Evolutionary conservation across 371 early-diverging fungal genomes (phyloP), one percentile per base, ranked within the genome.

Genomic region (Fennellomyces sp.): DNA sequence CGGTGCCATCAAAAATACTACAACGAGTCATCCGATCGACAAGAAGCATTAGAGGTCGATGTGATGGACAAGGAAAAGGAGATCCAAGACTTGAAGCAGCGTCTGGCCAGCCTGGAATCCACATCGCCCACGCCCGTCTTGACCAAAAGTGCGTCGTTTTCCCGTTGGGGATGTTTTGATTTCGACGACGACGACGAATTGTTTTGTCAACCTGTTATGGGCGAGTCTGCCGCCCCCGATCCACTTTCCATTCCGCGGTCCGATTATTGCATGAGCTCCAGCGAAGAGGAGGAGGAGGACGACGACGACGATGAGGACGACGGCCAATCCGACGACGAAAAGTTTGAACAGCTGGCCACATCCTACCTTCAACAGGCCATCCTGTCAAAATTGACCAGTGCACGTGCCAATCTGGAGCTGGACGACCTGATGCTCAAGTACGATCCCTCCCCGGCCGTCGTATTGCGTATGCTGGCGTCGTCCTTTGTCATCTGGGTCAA

Each of bases 381-480:
- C 17, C 36, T 75, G 13, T 77, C 83, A 10, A 78, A 76, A 60
- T 63, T 86, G 52, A 84, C 83, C 2, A 75, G 82, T 27, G 83
- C 84, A 11, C 73, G 82, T 33, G 80, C 76, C 5, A 75, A 83
- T 49, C 56, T 86, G 12, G 83, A 83, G 50, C 65, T 86, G 23
- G 86, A 86, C 31, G 86, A 86, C 28, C 61, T 84, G 33, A 69
- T 82, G 62, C 50, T 82, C 19, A 86, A 86, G 62, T 80, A 84
- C 53, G 86, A 86, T 33, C 80, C 86, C 15, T 56, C 73, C 1
- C 56, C 72, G 5, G 70, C 74, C 4, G 68, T 67, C 8, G 61
- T 86, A 0, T 45, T 76, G 11, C 48, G 65, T 27, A 73, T 75
- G 1, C 58, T 86, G 29, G 71, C 80, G 0, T 59, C 60, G 28